Percentiles rank a stretch among this genome's conserved stretches.
phyloP scores from a whole-genome alignment of 306 rosid species.

The Cicer cuneatum region DNA sequence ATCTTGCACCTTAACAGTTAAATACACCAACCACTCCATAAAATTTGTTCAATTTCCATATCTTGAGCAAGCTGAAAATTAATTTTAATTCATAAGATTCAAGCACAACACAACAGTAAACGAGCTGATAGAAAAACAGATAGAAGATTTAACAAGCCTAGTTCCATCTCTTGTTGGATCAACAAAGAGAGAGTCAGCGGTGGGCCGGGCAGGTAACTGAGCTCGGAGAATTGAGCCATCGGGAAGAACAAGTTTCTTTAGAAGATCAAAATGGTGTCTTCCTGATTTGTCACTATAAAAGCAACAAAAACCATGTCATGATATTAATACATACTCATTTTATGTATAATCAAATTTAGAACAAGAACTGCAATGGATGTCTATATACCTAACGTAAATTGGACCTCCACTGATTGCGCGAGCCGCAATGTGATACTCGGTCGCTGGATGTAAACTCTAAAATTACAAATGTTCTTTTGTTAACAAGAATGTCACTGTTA shows the following conservation, averaged over 20 bases:
- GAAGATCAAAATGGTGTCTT: conserved; percentile 84
- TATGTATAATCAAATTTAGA: background rate
- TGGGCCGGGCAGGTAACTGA: conserved; percentile 87
- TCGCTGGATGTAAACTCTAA: conserved; percentile 86
- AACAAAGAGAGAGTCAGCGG: conserved; percentile 75
- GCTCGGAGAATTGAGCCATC: conserved; percentile 96
- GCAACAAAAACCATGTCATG: background rate
- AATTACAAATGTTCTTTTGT: conserved; percentile 28
- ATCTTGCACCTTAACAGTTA: conserved; percentile 85
- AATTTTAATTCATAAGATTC: conserved; percentile 12
- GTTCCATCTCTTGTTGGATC: conserved; percentile 97
- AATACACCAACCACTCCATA: conserved; percentile 80
- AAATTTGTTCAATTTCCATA: conserved; percentile 79
- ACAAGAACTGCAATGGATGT: background rate
- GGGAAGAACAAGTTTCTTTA: conserved; percentile 87
- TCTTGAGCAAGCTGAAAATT: conserved; percentile 79
- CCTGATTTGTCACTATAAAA: conserved; percentile 85
- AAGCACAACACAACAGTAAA: background rate
- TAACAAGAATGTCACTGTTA: conserved; percentile 16
- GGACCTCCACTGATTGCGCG: conserved; percentile 96
- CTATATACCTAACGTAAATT: conserved; percentile 82
- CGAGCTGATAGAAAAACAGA: background rate
- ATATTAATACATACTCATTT: conserved; percentile 10
- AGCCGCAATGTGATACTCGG: conserved; percentile 95
- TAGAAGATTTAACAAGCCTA: conserved; percentile 56